Evolutionary conservation across 768 basidiomycete species (phyloP), one percentile per base, ranked within the genome.

Genomic region (Nidularia sp.): DNA sequence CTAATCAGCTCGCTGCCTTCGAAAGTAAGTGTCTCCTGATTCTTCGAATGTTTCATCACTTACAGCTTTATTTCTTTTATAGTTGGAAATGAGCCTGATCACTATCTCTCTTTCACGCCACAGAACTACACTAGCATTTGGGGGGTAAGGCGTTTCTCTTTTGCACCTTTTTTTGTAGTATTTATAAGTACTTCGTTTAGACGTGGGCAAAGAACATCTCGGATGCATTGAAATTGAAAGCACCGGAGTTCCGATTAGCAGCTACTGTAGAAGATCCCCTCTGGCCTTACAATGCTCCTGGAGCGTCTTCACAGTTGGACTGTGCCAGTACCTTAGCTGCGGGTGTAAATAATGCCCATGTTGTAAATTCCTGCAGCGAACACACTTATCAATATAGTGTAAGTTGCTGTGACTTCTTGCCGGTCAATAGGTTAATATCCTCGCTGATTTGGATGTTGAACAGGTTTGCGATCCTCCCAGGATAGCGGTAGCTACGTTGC

Each of bases 81-180:
- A 78, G 77, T 81, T 53, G 80, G 80, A 18, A 81, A 81, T 47
- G 80, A 81, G 61, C 79, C 79, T 2, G 79, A 81, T 58, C 77
- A 80, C 35, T 81, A 79, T 53, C 66, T 68, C 36, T 34, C 55
- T 7, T 75, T 74, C 54, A 72, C 72, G 1, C 71, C 79, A 29
- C 61, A 72, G 54, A 74, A 65, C 18, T 81, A 81, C 54, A 69
- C 72, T 2, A 57, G 58, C 10, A 67, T 69, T 10, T 80, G 79
- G 78, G 69, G 66, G 60, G 79, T 77, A 57, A 47, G 67, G 55
- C 29, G 12, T 45, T 9, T 39, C 5, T 3, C 29, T 13, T 25
- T 2, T n/a, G n/a, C 33, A 6, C 6, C 34, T 45, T 32, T 33
- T 5, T 42, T n/a, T 4, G 25, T 29, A 3, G 25, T 29, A 29